Conservation (phyloP, 768 basidiomycete genomes). For the Pulveroboletus sp. region DNA sequence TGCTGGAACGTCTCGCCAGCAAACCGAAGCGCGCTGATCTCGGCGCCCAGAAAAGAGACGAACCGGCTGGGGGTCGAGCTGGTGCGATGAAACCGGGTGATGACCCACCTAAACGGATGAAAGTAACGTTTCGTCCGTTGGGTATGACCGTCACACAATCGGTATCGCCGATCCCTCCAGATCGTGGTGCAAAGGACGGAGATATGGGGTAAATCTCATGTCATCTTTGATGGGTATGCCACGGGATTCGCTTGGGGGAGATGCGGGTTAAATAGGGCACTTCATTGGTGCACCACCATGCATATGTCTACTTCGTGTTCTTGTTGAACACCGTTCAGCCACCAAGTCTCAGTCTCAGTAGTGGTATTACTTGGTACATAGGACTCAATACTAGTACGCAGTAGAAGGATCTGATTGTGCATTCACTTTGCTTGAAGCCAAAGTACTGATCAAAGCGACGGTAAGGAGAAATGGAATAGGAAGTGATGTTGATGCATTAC, state of each 20-base stretch:
- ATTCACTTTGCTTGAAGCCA: not conserved
- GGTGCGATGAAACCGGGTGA: conserved; percentile 31
- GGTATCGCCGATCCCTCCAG: conserved; percentile 47
- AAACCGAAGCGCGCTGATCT: conserved; percentile 56
- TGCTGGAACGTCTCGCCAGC: conserved; percentile 53
- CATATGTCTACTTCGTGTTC: conserved; percentile 10
- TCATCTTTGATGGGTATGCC: not conserved
- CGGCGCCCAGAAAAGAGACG: conserved; percentile 41
- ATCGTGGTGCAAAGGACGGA: conserved; percentile 64
- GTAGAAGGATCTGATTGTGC: not conserved
- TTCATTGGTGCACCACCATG: conserved; percentile 2
- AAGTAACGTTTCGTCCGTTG: conserved; percentile 57
- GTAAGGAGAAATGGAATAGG: too few species aligned
- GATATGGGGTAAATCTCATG: conserved; percentile 54
- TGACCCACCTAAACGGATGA: conserved; percentile 63
- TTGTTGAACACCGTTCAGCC: not conserved
- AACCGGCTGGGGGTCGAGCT: conserved; percentile 17
- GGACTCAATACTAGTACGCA: conserved; percentile 3
- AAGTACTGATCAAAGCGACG: not conserved
- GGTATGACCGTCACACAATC: conserved; percentile 29
- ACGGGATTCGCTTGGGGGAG: conserved; percentile 35
- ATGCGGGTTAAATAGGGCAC: not conserved
- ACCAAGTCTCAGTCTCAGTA: conserved; percentile 8
- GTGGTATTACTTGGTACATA: not conserved
- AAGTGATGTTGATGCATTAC: too few species aligned